Conservation (phyloP, 176 grass and related monocot species). For the maize (Zea mays) region DNA sequence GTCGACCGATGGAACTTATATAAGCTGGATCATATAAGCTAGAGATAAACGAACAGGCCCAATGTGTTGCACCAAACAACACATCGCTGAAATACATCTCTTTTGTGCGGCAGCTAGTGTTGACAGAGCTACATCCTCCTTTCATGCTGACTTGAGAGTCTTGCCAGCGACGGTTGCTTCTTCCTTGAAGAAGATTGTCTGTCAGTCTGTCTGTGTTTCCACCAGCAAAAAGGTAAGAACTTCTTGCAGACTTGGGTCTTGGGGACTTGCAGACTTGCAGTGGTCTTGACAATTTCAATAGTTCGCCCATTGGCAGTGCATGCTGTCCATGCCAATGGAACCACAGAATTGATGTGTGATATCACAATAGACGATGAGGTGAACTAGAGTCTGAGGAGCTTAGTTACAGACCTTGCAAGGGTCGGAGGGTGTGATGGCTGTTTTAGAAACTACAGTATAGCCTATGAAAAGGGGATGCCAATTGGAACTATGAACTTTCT, state of each 20-base stretch:
- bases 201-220: background rate
- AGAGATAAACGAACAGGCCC: background rate
- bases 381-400: background rate
- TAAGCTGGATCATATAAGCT: background rate
- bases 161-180: no score
- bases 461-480: background rate
- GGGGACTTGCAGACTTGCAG: background rate
- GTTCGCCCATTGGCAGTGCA: background rate
- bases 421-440: background rate
- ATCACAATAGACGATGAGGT: background rate
- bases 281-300: background rate
- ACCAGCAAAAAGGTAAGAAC: background rate
- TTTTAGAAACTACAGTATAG: constrained; percentile 21
- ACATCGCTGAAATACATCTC: background rate
- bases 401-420: background rate
- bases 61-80: background rate
- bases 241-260: background rate
- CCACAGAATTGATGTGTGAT: no score
- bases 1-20: background rate
- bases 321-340: background rate
- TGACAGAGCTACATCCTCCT: background rate
- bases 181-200: no score
- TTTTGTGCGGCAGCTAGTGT: background rate
- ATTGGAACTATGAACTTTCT: constrained; percentile 13
- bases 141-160: no score